A percentile compares a stretch with the other conserved stretches of the same genome.
Conservation (phyloP, 2,329 filamentous ascomycete genomes). For the Ophiostoma novo-ulmi region DNA sequence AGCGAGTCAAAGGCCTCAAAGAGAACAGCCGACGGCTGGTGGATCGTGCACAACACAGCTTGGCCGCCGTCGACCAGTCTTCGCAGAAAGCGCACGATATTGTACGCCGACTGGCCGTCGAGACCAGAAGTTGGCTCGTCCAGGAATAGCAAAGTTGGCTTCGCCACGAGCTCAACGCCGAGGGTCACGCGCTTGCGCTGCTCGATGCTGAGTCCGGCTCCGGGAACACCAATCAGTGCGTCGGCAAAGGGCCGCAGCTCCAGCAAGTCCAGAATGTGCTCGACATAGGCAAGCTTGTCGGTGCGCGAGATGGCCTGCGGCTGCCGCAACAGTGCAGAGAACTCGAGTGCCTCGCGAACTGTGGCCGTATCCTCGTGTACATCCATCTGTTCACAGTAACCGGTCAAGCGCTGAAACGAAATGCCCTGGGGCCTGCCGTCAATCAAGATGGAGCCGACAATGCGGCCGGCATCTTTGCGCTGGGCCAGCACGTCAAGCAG, state of each 20-base stretch:
- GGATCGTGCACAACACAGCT: conserved; percentile 90
- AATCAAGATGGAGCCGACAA: conserved; percentile 76
- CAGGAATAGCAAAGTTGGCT: conserved; percentile 83
- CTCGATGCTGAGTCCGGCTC: conserved; percentile 73
- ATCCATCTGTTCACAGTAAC: conserved; percentile 90
- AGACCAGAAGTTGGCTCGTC: conserved; percentile 94
- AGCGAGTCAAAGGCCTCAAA: conserved; percentile 87
- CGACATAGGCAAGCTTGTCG: conserved; percentile 84
- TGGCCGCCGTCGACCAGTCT: conserved; percentile 86
- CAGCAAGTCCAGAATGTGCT: conserved; percentile 83
- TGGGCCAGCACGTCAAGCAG: conserved; percentile 81
- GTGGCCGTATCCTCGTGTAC: conserved; percentile 79
- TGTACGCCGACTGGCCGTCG: conserved; percentile 89
- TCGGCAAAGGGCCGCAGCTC: conserved; percentile 89
- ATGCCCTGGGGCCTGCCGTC: conserved; percentile 63
- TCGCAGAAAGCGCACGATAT: conserved; percentile 79
- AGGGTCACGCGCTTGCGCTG: conserved; percentile 73
- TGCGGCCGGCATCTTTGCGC: conserved; percentile 81
- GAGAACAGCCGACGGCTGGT: conserved; percentile 92
- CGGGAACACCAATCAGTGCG: conserved; percentile 82
- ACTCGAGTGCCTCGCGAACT: conserved; percentile 80
- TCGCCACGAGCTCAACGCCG: conserved; percentile 77
- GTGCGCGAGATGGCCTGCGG: conserved; percentile 64
- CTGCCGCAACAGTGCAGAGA: conserved; percentile 80
- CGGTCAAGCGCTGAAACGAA: conserved; percentile 87